Conservation (phyloP, 1,139 yeast genomes). For the Blastobotrys malaysiensis region DNA sequence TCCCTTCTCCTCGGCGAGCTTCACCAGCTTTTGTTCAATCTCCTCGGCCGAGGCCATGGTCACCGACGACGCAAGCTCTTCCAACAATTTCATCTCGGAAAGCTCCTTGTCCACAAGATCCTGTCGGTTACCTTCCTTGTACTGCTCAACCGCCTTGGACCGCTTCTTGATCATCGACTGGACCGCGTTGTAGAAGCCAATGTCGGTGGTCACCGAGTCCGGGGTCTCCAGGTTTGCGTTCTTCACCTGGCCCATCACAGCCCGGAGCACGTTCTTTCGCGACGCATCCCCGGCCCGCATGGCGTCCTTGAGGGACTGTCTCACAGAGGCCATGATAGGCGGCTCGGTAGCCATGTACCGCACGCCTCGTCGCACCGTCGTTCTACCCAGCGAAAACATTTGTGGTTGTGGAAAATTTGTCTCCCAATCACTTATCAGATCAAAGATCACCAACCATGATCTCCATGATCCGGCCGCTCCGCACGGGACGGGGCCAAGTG, state of each 20-base stretch:
- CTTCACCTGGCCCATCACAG: conserved; percentile 53
- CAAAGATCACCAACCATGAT: background rate
- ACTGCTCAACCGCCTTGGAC: conserved; percentile 49
- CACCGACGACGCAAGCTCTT: conserved; percentile 39
- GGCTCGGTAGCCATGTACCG: conserved; percentile 26
- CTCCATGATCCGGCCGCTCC: background rate
- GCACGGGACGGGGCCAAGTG: background rate
- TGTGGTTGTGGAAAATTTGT: background rate
- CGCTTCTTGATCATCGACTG: conserved; percentile 50
- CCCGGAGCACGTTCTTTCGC: conserved; percentile 50
- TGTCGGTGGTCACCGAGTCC: conserved; percentile 44
- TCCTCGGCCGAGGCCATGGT: conserved; percentile 51
- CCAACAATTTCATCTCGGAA: conserved; percentile 44
- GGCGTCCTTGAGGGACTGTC: conserved; percentile 32
- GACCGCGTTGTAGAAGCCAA: conserved; percentile 44
- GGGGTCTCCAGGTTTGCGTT: conserved; percentile 52
- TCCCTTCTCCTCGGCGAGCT: conserved; percentile 32
- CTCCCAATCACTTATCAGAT: conserved; percentile 2
- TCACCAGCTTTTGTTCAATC: conserved; percentile 39
- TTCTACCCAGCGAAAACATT: background rate
- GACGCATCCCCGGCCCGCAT: conserved; percentile 28
- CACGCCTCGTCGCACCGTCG: conserved; percentile 6
- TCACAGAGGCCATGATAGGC: conserved; percentile 32
- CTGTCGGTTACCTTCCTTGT: conserved; percentile 43
- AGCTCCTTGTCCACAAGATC: conserved; percentile 56